A percentile compares a stretch with the other conserved stretches of the same genome.
Evolutionary conservation across 2,329 filamentous ascomycete genomes (phyloP).

Genomic region (Epichloe festucae): DNA sequence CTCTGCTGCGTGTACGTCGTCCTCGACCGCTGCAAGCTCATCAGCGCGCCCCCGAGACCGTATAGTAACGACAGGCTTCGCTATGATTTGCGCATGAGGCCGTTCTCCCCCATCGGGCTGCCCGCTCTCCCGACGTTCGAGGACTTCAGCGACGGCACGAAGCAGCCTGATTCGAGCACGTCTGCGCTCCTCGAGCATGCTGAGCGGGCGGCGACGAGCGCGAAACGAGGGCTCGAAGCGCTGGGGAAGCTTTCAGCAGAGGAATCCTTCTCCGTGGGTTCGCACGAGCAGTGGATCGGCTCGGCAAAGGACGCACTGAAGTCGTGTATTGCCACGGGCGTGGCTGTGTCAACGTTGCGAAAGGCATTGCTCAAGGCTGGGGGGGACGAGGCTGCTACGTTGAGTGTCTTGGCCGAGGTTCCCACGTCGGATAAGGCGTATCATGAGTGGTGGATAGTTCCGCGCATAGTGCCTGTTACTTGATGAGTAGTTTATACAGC

Average conservation of each 20-base stretch:
- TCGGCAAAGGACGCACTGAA: constrained; percentile 48
- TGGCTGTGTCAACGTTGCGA: constrained; percentile 48
- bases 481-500: not conserved
- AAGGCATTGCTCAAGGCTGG: constrained; percentile 36
- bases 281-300: constrained; percentile 48
- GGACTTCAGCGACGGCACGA: constrained; percentile 38
- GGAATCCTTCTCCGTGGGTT: constrained; percentile 42
- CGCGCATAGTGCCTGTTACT: constrained; percentile 26
- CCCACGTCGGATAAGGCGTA: constrained; percentile 40
- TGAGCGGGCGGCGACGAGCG: constrained; percentile 31
- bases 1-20: constrained; percentile 52
- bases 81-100: constrained; percentile 78
- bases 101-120: constrained; percentile 56
- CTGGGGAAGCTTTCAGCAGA: constrained; percentile 36
- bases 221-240: constrained; percentile 43
- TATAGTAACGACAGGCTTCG: constrained; percentile 57
- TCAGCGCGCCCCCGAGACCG: constrained; percentile 40
- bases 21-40: constrained; percentile 43
- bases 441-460: constrained; percentile 54
- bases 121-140: constrained; percentile 54
- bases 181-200: constrained; percentile 31
- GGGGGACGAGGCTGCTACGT: constrained; percentile 12
- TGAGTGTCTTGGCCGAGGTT: constrained; percentile 37
- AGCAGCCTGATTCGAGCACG: constrained; percentile 25
- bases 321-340: constrained; percentile 57